Conservation (phyloP, 805 yeast genomes). For the Zygosaccharomyces siamensis region DNA sequence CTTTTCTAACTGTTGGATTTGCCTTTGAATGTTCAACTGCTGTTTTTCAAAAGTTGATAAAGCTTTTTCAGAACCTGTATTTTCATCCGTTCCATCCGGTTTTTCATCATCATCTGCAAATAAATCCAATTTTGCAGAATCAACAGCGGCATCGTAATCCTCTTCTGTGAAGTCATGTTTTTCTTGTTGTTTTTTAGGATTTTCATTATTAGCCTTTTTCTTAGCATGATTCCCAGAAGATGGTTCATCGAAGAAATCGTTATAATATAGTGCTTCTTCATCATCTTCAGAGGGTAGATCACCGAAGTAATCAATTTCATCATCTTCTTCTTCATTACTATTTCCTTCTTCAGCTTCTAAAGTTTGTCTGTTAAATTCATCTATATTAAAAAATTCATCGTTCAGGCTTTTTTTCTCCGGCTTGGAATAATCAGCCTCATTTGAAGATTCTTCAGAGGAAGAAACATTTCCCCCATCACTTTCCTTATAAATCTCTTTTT, state of each 20-base stretch:
- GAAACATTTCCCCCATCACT: constrained; percentile 15
- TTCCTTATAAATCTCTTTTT: constrained; percentile 29
- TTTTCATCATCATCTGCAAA: constrained; percentile 43
- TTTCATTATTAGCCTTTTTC: background rate
- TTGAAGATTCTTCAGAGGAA: background rate
- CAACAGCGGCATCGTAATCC: constrained; percentile 58
- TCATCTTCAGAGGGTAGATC: constrained; percentile 48
- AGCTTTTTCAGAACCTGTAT: constrained; percentile 28
- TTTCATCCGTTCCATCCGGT: constrained; percentile 20
- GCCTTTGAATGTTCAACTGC: constrained; percentile 68
- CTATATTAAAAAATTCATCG: constrained; percentile 80
- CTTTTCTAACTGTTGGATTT: constrained; percentile 73
- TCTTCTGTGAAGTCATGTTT: constrained; percentile 50
- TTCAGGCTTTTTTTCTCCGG: constrained; percentile 63
- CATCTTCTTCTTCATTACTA: constrained; percentile 42
- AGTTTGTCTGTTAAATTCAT: constrained; percentile 75
- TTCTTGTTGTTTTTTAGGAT: constrained; percentile 14
- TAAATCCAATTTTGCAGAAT: constrained; percentile 58
- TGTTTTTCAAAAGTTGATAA: constrained; percentile 80
- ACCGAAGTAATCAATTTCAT: constrained; percentile 47
- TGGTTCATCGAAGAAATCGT: constrained; percentile 59
- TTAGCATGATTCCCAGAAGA: constrained; percentile 8
- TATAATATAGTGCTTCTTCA: constrained; percentile 53
- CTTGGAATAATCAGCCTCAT: constrained; percentile 25
- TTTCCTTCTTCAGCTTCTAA: constrained; percentile 52